Conservation (phyloP, 2,329 filamentous ascomycete genomes). For the Fusarium burgessii region DNA sequence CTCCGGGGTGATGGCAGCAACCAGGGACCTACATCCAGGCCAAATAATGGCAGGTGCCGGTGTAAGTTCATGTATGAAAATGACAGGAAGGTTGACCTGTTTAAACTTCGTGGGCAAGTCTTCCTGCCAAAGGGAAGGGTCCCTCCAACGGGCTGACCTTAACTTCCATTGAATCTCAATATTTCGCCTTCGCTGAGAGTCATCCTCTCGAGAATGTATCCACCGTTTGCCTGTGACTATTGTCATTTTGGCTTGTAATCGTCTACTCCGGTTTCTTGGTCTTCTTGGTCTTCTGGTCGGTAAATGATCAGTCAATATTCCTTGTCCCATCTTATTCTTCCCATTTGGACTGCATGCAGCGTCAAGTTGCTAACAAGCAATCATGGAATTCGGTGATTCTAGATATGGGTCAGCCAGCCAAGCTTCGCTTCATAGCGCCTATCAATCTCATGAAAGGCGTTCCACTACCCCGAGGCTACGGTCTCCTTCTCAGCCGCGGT, state of each 20-base stretch:
- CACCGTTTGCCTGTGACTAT: conserved; percentile 28
- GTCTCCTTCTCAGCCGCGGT: conserved; percentile 47
- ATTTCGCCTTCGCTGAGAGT: not conserved
- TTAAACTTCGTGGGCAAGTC: not conserved
- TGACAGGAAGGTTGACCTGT: not conserved
- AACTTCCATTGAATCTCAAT: not conserved
- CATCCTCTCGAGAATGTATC: conserved; percentile 33
- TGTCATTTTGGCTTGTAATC: conserved; percentile 40
- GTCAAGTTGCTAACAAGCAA: conserved; percentile 16
- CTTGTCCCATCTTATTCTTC: conserved; percentile 31
- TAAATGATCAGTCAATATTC: conserved; percentile 38
- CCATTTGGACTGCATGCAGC: conserved; percentile 7
- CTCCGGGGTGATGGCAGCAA: not conserved
- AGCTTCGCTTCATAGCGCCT: conserved; percentile 53
- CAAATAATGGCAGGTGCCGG: conserved; percentile 12
- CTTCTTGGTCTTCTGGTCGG: conserved; percentile 36
- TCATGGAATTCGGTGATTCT: conserved; percentile 49
- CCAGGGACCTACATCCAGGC: not conserved
- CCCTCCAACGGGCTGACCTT: not conserved
- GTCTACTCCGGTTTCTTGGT: conserved; percentile 37
- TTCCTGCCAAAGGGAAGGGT: not conserved
- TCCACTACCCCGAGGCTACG: conserved; percentile 32
- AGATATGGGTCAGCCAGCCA: conserved; percentile 55
- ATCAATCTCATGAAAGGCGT: conserved; percentile 45
- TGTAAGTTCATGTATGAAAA: conserved; percentile 2